Evolutionary conservation across 208 protist genomes (phyloP).

Genomic region (Leishmania turanica): DNA sequence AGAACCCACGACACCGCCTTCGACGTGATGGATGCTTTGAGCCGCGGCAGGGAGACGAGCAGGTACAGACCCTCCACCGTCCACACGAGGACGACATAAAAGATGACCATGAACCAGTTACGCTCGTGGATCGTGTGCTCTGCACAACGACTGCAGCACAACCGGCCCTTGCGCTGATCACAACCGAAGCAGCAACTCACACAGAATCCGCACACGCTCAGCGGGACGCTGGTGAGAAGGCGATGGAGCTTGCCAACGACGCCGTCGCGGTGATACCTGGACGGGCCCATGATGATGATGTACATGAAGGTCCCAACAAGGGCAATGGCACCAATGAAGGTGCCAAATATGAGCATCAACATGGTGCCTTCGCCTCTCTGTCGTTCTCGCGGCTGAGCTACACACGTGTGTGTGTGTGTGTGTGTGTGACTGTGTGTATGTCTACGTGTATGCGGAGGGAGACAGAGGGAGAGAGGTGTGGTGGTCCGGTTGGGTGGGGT

Average conservation of each 20-base stretch:
- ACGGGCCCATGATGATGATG: constrained; percentile 89
- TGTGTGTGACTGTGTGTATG: background rate
- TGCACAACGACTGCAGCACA: constrained; percentile 37
- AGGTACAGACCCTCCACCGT: constrained; percentile 84
- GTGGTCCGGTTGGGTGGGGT: background rate
- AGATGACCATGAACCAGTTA: constrained; percentile 85
- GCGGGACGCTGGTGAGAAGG: constrained; percentile 36
- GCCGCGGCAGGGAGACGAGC: constrained; percentile 49
- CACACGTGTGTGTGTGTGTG: background rate
- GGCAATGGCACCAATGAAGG: constrained; percentile 42
- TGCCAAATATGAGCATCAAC: constrained; percentile 35
- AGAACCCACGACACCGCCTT: constrained; percentile 65
- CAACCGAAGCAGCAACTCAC: constrained; percentile 54
- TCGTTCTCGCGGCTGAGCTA: background rate
- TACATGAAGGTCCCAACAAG: constrained; percentile 72
- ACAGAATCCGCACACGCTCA: constrained; percentile 44
- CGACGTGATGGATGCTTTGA: constrained; percentile 45
- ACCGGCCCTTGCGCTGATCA: constrained; percentile 43
- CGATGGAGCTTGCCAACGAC: constrained; percentile 69
- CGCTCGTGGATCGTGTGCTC: constrained; percentile 54
- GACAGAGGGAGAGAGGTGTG: background rate
- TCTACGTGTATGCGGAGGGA: background rate
- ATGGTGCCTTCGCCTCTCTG: constrained; percentile 2
- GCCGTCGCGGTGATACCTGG: constrained; percentile 86
- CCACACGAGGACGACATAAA: constrained; percentile 88